Percentiles rank a stretch among this genome's conserved stretches.
These are phyloP conservation scores for Aureobasidium leucospermi DNA, from an alignment of 2,329 filamentous ascomycete genomes.

Conservation along the genomic window DNA sequence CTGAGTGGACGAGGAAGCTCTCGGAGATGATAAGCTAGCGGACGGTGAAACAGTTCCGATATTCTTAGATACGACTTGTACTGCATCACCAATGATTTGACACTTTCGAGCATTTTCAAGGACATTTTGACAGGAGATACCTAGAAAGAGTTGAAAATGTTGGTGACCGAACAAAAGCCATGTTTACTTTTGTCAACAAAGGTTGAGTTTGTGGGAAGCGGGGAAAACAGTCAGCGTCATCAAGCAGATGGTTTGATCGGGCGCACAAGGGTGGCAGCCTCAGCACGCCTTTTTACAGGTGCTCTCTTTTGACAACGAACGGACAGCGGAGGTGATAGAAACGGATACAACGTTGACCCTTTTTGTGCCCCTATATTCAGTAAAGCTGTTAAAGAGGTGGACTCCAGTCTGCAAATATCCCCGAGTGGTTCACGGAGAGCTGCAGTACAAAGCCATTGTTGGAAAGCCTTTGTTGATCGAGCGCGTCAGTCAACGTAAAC, in stretches of 20 bases:
- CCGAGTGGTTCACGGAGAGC: neutral
- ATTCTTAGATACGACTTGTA: neutral
- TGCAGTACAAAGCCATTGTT: conserved; percentile 4
- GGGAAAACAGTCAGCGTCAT: conserved; percentile 11
- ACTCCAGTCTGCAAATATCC: neutral
- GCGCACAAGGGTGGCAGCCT: neutral
- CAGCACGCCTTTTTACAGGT: conserved; percentile 6
- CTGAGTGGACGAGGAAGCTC: neutral
- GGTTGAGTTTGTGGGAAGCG: conserved; percentile 4
- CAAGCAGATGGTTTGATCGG: conserved; percentile 4
- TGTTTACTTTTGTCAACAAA: conserved; percentile 13
- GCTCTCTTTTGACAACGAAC: neutral
- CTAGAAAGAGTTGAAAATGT: neutral
- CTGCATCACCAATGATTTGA: neutral
- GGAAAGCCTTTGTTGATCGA: conserved; percentile 1
- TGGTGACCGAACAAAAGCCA: neutral
- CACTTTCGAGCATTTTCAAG: neutral
- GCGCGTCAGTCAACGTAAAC: conserved; percentile 11
- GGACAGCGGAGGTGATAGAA: conserved; percentile 3
- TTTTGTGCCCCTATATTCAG: conserved; percentile 3
- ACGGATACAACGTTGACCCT: conserved; percentile 6
- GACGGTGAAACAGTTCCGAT: conserved; percentile 8
- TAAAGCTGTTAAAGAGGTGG: conserved; percentile 6
- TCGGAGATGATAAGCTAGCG: neutral
- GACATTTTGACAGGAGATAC: neutral